Base-by-base conservation (phyloP, 2,329 filamentous ascomycete species). In the Byssoonygena ceratinophila region DNA sequence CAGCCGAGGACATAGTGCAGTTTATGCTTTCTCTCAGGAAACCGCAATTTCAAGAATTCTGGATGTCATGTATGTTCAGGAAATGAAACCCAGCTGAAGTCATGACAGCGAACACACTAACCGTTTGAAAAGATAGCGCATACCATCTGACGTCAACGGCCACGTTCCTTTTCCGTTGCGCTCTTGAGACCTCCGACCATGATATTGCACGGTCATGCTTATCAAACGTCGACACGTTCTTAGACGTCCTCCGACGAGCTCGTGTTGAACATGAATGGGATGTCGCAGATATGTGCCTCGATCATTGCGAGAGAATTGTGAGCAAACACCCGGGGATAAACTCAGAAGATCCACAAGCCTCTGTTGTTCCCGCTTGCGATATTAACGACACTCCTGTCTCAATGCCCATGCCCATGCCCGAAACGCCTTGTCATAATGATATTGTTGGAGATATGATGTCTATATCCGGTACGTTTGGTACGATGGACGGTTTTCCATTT, bases 191-290 rank as follows among this genome's bases (percentile, higher is more conserved):
- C 1, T 70, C 69, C 16, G 73, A 77, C 52, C 59, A 64, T 1
- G 68, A 71, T 20, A 67, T 74, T 14, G 70, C 74, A 8, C 69
- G 69, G 7, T 67, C 70, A 2, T 75, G 71, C 48, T 68, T 77
- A 45, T 53, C 66, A 5, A 73, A 73, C 23, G 73, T 77, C 1
- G 69, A 76, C 53, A 69, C 67, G 2, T 67, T 77, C 39, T 71
- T 75, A 34, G 66, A 68, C 6, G 71, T 74, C 29, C 69, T 78
- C 6, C 71, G 72, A 37, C 66, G 68, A 44, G 73, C 74, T 20
- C 66, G 70, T 12, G 71, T 73, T 27, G 71, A 76, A 47, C 72
- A 76, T 58, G 71, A 75, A 46, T 79, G 76, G 76, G 76, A 79
- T 56, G 69, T 79, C 7, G 76, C 76, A 6, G 72, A 75, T 46